phyloP scores from a whole-genome alignment of 768 basidiomycete species.

The Leccinum boreale region DNA sequence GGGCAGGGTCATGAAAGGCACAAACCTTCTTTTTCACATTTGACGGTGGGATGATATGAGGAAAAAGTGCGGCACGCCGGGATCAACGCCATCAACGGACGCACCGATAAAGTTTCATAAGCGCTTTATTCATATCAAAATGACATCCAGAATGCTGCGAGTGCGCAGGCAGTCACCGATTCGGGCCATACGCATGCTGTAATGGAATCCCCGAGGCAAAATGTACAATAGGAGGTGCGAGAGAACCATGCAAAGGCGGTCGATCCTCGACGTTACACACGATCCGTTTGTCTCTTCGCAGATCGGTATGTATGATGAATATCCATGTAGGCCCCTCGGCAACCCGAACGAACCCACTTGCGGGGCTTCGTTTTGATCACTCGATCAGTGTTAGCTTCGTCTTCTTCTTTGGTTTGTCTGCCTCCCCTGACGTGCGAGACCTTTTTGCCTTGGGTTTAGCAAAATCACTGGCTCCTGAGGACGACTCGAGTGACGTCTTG shows the following conservation, averaged over 20 bases:
- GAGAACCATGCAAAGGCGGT: constrained; percentile 6
- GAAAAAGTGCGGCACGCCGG: constrained; percentile 17
- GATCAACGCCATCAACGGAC: constrained; percentile 28
- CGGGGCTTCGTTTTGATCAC: constrained; percentile 16
- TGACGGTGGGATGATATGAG: constrained; percentile 11
- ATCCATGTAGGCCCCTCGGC: constrained; percentile 9
- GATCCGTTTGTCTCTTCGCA: constrained; percentile 11
- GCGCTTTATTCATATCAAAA: constrained; percentile 22
- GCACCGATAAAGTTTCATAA: constrained; percentile 30
- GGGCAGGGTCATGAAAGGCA: constrained; percentile 9
- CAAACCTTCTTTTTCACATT: constrained; percentile 23
- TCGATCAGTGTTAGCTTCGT: constrained; percentile 21
- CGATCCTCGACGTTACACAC: constrained; percentile 19
- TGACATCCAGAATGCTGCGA: constrained; percentile 18
- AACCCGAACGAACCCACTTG: constrained; percentile 18
- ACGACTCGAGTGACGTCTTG: constrained; percentile 4
- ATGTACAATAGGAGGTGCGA: constrained; percentile 6
- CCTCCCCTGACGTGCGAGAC: constrained; percentile 20
- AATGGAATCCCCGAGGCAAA: constrained; percentile 17
- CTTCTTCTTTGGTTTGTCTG: constrained; percentile 24
- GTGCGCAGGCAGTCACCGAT: constrained; percentile 10
- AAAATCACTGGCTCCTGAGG: constrained; percentile 4
- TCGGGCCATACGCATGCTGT: constrained; percentile 19
- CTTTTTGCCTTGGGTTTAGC: constrained; percentile 19
- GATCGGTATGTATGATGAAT: constrained; percentile 17